phyloP scores from a whole-genome alignment of 345 rosid species.

The Sapria himalayana region DNA sequence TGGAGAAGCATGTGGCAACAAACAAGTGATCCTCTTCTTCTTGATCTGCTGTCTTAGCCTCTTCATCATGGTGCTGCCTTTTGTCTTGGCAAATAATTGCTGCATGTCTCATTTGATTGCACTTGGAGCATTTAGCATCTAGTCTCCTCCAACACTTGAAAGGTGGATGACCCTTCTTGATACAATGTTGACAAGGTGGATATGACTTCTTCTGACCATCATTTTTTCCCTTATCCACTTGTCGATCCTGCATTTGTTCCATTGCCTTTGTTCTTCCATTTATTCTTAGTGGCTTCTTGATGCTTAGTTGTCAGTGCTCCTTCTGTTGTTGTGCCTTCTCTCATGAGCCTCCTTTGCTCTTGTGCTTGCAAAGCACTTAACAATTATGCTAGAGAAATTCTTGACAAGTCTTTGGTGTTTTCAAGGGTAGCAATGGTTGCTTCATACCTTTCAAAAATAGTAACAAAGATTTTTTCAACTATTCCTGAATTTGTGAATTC shows the following conservation, averaged over 20 bases:
- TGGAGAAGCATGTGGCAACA: background rate
- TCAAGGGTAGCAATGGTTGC: background rate
- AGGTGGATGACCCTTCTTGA: background rate
- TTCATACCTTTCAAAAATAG: background rate
- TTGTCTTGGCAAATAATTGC: background rate
- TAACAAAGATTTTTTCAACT: conserved; percentile 7
- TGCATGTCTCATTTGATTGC: conserved; percentile 1
- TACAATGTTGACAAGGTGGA: conserved; percentile 2
- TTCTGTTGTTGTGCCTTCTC: background rate
- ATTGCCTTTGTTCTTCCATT: background rate
- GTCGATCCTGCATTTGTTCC: background rate
- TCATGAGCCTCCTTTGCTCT: background rate
- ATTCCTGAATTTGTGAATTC: background rate
- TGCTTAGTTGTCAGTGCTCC: conserved; percentile 2
- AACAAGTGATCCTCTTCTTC: background rate
- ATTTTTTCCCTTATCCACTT: no score
- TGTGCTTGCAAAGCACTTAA: conserved; percentile 1
- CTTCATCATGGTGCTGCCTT: background rate
- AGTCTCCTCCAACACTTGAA: background rate
- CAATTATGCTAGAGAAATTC: background rate
- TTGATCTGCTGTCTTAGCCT: background rate
- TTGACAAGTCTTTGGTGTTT: conserved; percentile 5
- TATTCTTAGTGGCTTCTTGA: background rate
- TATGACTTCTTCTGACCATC: background rate
- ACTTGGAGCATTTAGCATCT: conserved; percentile 4